These are phyloP conservation scores for Phytophthora aleatoria DNA, from an alignment of 352 stramenopile species.

Conservation along the genomic window DNA sequence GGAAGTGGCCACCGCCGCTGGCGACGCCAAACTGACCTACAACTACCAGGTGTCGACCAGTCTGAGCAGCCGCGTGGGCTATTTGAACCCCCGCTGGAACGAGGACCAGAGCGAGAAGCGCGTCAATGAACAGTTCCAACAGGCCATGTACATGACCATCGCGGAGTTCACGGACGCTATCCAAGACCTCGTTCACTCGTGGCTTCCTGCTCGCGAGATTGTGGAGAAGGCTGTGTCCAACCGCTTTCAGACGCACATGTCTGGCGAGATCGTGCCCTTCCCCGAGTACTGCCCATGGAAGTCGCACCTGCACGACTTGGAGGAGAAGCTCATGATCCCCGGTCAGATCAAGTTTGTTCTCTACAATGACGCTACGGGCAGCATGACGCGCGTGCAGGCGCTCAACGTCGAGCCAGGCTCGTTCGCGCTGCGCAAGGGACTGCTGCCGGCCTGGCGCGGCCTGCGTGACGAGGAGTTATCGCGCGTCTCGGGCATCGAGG, in stretches of 20 bases:
- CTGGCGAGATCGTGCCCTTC: conserved; percentile 94
- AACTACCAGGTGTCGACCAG: conserved; percentile 84
- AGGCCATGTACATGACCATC: conserved; percentile 94
- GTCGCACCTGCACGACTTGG: conserved; percentile 96
- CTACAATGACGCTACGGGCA: conserved; percentile 93
- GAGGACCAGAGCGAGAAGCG: conserved; percentile 80
- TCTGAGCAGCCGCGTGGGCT: conserved; percentile 87
- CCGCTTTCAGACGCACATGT: conserved; percentile 90
- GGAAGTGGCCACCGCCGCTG: conserved; percentile 64
- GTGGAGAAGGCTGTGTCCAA: conserved; percentile 91
- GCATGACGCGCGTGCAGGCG: conserved; percentile 96
- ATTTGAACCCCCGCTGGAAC: conserved; percentile 97
- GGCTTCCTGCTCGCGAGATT: conserved; percentile 93
- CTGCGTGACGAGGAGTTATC: conserved; percentile 94
- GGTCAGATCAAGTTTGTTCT: conserved; percentile 97
- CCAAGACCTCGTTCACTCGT: conserved; percentile 91
- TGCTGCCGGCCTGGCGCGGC: conserved; percentile 94
- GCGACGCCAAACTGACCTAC: conserved; percentile 39
- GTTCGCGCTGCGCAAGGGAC: conserved; percentile 93
- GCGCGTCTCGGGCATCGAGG: conserved; percentile 88
- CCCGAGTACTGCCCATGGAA: conserved; percentile 95
- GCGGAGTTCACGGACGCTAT: conserved; percentile 95
- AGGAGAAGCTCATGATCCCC: conserved; percentile 89
- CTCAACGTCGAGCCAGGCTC: conserved; percentile 93
- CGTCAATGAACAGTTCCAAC: conserved; percentile 93